phyloP scores from a whole-genome alignment of 306 rosid genomes.

The Ochetophila trinervis region DNA sequence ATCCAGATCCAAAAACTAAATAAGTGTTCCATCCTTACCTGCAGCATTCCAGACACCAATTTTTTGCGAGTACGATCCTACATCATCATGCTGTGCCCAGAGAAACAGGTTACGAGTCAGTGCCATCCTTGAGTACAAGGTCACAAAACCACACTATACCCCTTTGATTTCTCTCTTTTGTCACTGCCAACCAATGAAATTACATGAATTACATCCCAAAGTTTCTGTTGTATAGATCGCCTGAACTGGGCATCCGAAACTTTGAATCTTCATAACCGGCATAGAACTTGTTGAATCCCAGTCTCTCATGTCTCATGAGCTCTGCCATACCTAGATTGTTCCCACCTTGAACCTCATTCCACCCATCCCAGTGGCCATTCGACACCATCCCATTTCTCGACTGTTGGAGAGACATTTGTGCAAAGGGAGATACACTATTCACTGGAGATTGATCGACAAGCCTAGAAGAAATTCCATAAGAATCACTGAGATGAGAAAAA shows the following conservation, averaged over 20 bases:
- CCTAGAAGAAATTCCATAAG: conserved; percentile 75
- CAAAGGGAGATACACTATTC: conserved; percentile 56
- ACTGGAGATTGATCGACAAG: conserved; percentile 63
- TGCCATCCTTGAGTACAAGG: conserved; percentile 36
- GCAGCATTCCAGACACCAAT: conserved; percentile 37
- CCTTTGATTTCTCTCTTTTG: conserved; percentile 26
- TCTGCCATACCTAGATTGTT: conserved; percentile 59
- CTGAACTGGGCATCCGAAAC: conserved; percentile 75
- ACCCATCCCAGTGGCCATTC: conserved; percentile 81
- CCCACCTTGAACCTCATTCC: conserved; percentile 73
- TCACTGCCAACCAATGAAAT: conserved; percentile 29
- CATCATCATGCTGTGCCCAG: conserved; percentile 43
- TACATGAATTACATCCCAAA: conserved; percentile 63
- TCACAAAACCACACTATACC: conserved; percentile 32
- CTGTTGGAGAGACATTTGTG: conserved; percentile 75
- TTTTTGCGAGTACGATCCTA: conserved; percentile 36
- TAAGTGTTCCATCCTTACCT: conserved; percentile 40
- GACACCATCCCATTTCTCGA: conserved; percentile 57
- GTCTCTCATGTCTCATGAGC: conserved; percentile 72
- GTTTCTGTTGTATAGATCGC: conserved; percentile 72
- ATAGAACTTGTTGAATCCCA: conserved; percentile 67
- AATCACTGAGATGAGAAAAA: conserved; percentile 58
- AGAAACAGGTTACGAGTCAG: conserved; percentile 38
- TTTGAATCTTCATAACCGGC: conserved; percentile 75
- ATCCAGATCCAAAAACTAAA: not conserved